Evolutionary conservation across 2,329 filamentous ascomycete species (phyloP), one percentile per base, ranked within the genome.

Genomic region (Sporothrix euskadiensis): DNA sequence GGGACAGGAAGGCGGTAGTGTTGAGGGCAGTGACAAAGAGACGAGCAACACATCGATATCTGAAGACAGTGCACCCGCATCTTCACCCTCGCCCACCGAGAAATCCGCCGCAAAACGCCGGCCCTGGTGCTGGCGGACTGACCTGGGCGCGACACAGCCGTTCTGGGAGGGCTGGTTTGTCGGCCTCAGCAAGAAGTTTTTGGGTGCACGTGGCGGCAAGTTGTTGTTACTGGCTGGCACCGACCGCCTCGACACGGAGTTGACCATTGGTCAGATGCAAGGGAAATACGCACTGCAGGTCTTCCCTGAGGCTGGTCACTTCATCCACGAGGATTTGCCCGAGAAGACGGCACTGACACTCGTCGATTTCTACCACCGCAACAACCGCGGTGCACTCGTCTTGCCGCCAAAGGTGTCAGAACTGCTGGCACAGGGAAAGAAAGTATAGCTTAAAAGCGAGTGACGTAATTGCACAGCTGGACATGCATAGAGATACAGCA

Each of bases 261-360:
- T 98, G 79, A 97, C 93, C 81, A 97, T 98, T 81, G 94, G 94
- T 19, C 94, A 98, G 83, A 98, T 98, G 94, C 94, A 98, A 85
- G 94, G 94, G 5, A 98, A 98, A 86, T 99, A 98, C 80, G 94
- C 97, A 73, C 85, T 99, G 63, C 93, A 97, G 78, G 94, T 99
- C 7, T 92, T 98, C 78, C 94, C 96, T 0, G 93, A 97, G 80
- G 94, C 96, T 1, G 96, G 96, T 0, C 96, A 99, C 81, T 99
- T 99, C 79, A 90, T 99, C 73, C 96, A 99, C 77, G 96, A 99
- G 81, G 96, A 99, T 81, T 88, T 95, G 69, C 94, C 96, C 0
- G 92, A 94, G 79, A 97, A 95, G 84, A 97, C 92, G 59, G 96
- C 96, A 0, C 86, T 92, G 77, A 88, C 94, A 9, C 84, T 98